Percentiles rank a stretch among this genome's conserved stretches.
Conservation (phyloP, 148 eudicot species). For the Silene uniflora region DNA sequence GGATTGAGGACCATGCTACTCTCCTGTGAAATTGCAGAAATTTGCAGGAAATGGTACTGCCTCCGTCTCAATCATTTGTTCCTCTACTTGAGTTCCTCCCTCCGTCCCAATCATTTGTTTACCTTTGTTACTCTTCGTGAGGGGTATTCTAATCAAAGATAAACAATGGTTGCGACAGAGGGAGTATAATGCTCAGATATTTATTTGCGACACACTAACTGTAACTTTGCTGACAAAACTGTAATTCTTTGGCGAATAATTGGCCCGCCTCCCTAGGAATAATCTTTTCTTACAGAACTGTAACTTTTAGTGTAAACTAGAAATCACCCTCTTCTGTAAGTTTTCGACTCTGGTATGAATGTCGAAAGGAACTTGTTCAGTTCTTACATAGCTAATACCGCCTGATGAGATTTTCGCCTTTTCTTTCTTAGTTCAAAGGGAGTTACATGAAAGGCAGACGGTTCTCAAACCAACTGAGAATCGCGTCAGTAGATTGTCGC, state of each 20-base stretch:
- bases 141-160: too few species aligned
- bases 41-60: background rate
- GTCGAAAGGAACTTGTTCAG: background rate
- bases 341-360: background rate
- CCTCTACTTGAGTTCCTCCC: background rate
- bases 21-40: slow-evolving; percentile 8
- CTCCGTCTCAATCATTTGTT: too few species aligned
- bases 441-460: background rate
- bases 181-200: too few species aligned
- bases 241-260: background rate
- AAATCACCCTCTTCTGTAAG: background rate
- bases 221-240: slow-evolving; percentile 7
- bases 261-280: background rate
- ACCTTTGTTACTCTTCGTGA: background rate
- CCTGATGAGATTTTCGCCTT: background rate
- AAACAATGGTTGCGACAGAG: too few species aligned
- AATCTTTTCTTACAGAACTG: background rate
- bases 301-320: background rate
- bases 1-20: slow-evolving; percentile 8
- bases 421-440: background rate
- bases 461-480: background rate
- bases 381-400: too few species aligned
- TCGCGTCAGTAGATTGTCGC: background rate
- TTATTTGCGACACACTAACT: too few species aligned
- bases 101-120: too few species aligned